Conservation (phyloP, 2,329 filamentous ascomycete species). For the Sclerotiophoma versabilis region DNA sequence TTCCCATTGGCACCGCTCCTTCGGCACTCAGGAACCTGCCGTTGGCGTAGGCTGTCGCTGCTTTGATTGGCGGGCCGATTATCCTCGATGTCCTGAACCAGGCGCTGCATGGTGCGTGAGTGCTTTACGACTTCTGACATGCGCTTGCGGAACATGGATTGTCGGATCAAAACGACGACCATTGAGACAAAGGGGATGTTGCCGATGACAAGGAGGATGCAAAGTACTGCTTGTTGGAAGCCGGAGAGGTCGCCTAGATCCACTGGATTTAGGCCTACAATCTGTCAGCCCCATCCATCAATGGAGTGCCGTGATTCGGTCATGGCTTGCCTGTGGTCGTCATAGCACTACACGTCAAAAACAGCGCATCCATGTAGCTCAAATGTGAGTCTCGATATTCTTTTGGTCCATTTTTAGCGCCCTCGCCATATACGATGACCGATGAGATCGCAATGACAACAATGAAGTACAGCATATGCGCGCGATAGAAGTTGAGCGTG, state of each 20-base stretch:
- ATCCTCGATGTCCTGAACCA: conserved; percentile 35
- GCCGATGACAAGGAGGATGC: conserved; percentile 36
- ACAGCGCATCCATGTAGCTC: conserved; percentile 38
- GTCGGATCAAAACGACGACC: conserved; percentile 37
- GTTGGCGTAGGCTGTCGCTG: conserved; percentile 12
- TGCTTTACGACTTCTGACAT: conserved; percentile 38
- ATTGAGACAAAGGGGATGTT: conserved; percentile 42
- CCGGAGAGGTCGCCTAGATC: conserved; percentile 33
- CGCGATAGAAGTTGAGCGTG: conserved; percentile 32
- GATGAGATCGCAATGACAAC: conserved; percentile 36
- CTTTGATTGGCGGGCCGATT: conserved; percentile 14
- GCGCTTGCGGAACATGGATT: conserved; percentile 35
- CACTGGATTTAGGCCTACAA: conserved; percentile 36
- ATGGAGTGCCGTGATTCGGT: not conserved
- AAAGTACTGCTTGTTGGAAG: conserved; percentile 40
- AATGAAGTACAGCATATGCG: conserved; percentile 43
- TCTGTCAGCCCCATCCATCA: not conserved
- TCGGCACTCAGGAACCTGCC: conserved; percentile 4
- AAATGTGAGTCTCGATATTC: conserved; percentile 25
- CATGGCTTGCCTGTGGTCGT: conserved; percentile 34
- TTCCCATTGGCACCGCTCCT: conserved; percentile 1
- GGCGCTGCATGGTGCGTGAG: conserved; percentile 32
- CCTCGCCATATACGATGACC: conserved; percentile 39
- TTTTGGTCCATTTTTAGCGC: conserved; percentile 31
- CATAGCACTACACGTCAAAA: conserved; percentile 41